Evolutionary conservation across 257 asterid genomes (phyloP).

Genomic region (Osmanthus fragrans): DNA sequence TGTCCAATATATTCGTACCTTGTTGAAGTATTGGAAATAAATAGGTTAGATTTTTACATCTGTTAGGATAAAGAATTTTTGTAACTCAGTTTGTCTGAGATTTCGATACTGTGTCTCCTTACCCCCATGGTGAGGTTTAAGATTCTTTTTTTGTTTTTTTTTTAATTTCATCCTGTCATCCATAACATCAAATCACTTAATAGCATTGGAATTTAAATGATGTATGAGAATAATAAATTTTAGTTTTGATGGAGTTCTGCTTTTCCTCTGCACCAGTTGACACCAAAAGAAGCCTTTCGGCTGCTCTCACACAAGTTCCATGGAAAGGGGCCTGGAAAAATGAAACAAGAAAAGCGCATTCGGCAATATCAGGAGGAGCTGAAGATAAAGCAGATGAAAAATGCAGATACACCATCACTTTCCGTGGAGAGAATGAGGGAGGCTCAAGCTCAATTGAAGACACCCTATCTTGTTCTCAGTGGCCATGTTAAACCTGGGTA

Average conservation of each 20-base stretch:
- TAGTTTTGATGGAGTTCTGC: conserved; percentile 16
- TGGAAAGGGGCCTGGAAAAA: conserved; percentile 95
- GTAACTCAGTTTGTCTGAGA: neutral
- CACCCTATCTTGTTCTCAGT: conserved; percentile 82
- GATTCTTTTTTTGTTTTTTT: neutral
- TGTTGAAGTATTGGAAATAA: neutral
- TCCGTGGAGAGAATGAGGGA: conserved; percentile 94
- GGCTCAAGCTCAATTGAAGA: conserved; percentile 65
- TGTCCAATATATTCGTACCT: neutral
- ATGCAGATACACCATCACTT: conserved; percentile 89
- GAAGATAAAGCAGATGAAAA: conserved; percentile 90
- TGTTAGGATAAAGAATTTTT: neutral
- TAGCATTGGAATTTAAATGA: neutral
- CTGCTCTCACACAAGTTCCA: conserved; percentile 89
- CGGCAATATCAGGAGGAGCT: conserved; percentile 84
- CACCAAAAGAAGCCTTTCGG: conserved; percentile 94
- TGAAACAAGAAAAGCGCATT: conserved; percentile 91
- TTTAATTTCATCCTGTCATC: too few relatives aligned
- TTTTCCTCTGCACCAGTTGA: conserved; percentile 55
- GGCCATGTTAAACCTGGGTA: conserved; percentile 94
- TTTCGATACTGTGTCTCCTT: neutral
- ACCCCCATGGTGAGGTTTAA: neutral
- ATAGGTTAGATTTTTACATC: neutral
- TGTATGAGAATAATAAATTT: neutral
- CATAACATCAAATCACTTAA: neutral